A percentile compares a stretch with the other conserved stretches of the same genome.
Evolutionary conservation across 2,329 filamentous ascomycete species (phyloP).

Genomic region (Fusarium stilboides): DNA sequence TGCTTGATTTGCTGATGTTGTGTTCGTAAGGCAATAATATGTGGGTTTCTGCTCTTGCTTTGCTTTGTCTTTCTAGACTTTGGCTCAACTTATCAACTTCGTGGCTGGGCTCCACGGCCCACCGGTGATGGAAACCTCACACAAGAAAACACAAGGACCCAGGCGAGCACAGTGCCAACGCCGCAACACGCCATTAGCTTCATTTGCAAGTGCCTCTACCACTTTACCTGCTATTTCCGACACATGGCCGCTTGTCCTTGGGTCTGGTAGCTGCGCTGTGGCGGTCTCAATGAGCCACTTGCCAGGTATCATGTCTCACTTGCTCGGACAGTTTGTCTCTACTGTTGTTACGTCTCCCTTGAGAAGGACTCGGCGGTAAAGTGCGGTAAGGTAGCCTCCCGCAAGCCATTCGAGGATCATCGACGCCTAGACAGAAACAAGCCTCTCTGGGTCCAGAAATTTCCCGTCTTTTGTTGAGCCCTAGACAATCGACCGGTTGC

Average conservation of each 20-base stretch:
- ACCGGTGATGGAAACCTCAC: conserved; percentile 41
- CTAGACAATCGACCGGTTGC: conserved; percentile 29
- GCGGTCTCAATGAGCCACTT: conserved; percentile 48
- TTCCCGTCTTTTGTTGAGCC: conserved; percentile 35
- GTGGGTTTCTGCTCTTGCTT: conserved; percentile 20
- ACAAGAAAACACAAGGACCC: conserved; percentile 39
- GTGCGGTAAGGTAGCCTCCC: conserved; percentile 29
- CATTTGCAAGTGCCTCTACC: conserved; percentile 30
- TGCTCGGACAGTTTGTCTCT: conserved; percentile 36
- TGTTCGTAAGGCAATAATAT: neutral
- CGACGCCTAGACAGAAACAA: conserved; percentile 27
- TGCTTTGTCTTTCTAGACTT: conserved; percentile 18
- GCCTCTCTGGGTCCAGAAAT: conserved; percentile 30
- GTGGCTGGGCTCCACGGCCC: conserved; percentile 41
- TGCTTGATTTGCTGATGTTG: conserved; percentile 26
- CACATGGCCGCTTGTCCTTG: conserved; percentile 39
- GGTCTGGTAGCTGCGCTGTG: conserved; percentile 46
- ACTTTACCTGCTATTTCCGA: conserved; percentile 32
- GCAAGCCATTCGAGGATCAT: conserved; percentile 27
- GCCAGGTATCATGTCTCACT: conserved; percentile 48
- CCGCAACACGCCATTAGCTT: neutral
- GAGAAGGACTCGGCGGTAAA: conserved; percentile 39
- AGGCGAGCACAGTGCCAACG: conserved; percentile 45
- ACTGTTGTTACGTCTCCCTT: conserved; percentile 40
- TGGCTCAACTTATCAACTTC: conserved; percentile 26